phyloP scores from a whole-genome alignment of 306 rosid genomes.

The Dicorynia guianensis region DNA sequence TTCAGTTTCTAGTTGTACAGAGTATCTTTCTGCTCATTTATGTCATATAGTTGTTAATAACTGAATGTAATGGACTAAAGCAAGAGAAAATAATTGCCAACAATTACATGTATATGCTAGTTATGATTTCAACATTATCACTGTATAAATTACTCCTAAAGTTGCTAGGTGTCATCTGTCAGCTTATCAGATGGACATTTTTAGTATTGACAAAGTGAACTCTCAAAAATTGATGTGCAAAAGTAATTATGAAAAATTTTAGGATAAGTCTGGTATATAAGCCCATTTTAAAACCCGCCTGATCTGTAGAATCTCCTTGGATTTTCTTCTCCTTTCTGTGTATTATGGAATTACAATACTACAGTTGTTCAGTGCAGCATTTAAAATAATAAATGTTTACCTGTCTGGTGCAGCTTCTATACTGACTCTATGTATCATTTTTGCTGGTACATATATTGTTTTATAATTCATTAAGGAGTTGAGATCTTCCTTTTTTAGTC shows the following conservation, averaged over 20 bases:
- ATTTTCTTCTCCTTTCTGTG: neutral
- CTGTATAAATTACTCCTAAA: slow-evolving; percentile 1
- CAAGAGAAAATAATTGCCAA: slow-evolving; percentile 20
- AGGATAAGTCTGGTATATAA: slow-evolving; percentile 21
- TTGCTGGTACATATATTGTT: slow-evolving; percentile 14
- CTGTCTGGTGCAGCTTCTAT: slow-evolving; percentile 31
- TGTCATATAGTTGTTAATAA: slow-evolving; percentile 31
- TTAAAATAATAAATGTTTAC: slow-evolving; percentile 31
- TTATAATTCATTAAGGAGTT: slow-evolving; percentile 7
- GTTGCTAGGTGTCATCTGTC: slow-evolving; percentile 23
- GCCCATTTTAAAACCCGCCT: slow-evolving; percentile 27
- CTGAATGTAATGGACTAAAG: slow-evolving; percentile 23
- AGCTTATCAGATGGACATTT: slow-evolving; percentile 23
- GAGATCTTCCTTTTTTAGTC: slow-evolving; percentile 12
- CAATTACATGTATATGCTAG: slow-evolving; percentile 24
- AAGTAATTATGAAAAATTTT: slow-evolving; percentile 23
- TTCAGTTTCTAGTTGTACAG: slow-evolving; percentile 29
- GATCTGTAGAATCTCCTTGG: slow-evolving; percentile 5
- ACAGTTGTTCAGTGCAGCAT: slow-evolving; percentile 30
- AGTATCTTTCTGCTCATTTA: slow-evolving; percentile 21
- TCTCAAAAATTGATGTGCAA: slow-evolving; percentile 10
- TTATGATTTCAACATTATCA: slow-evolving; percentile 10
- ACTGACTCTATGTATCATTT: slow-evolving; percentile 1
- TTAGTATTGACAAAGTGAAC: slow-evolving; percentile 23
- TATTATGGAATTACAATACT: slow-evolving; percentile 29